phyloP scores from a whole-genome alignment of 257 asterid genomes.

The Solanum acaule region DNA sequence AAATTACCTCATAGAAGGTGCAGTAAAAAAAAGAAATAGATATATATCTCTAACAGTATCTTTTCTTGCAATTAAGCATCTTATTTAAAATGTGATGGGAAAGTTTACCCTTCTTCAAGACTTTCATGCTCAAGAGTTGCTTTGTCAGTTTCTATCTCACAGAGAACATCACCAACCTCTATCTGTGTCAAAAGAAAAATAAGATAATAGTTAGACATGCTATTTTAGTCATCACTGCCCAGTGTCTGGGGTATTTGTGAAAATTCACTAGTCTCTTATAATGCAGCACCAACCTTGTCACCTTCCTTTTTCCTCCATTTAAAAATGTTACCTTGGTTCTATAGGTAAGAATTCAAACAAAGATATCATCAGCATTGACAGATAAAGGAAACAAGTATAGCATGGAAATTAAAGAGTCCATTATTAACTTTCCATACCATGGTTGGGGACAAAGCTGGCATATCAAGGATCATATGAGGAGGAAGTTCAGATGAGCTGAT shows the following conservation, averaged over 20 bases:
- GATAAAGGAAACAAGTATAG: background rate
- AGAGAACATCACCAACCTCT: constrained; percentile 83
- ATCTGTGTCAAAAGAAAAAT: constrained; percentile 52
- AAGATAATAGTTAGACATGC: background rate
- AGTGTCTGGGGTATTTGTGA: background rate
- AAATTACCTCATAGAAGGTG: background rate
- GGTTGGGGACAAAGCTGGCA: constrained; percentile 99
- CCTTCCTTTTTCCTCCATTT: constrained; percentile 94
- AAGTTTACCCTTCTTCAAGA: constrained; percentile 96
- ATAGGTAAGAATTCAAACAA: constrained; percentile 13
- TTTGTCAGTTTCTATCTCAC: constrained; percentile 99
- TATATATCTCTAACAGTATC: background rate
- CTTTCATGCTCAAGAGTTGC: constrained; percentile 93
- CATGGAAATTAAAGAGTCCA: constrained; percentile 1
- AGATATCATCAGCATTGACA: constrained; percentile 9
- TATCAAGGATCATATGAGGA: constrained; percentile 78
- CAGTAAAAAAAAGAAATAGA: background rate
- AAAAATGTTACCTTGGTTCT: constrained; percentile 92
- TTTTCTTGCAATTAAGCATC: constrained; percentile 8
- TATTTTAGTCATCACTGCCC: background rate
- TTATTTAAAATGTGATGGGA: background rate
- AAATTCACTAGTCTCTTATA: constrained; percentile 3
- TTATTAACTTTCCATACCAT: constrained; percentile 52
- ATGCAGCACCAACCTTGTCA: constrained; percentile 61
- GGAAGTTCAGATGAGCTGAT: constrained; percentile 72